phyloP scores from a whole-genome alignment of 2,329 filamentous ascomycete genomes.

The Beauveria sp. region DNA sequence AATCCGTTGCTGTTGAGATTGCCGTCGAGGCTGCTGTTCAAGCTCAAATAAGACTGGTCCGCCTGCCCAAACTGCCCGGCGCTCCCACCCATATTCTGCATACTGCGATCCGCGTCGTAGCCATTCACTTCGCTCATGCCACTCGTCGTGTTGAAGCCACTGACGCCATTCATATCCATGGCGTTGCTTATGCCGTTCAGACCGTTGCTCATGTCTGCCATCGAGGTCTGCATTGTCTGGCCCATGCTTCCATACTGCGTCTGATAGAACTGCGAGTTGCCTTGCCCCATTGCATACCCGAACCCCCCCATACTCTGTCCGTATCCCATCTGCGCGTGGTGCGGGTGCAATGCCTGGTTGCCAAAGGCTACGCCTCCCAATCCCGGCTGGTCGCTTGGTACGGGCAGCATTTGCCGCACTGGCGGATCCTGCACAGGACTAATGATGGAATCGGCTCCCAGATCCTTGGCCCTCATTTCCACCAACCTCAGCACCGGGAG shows the following conservation, averaged over 20 bases:
- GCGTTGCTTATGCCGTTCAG: neutral
- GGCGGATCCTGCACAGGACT: conserved; percentile 56
- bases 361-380: neutral
- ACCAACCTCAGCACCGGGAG: conserved; percentile 66
- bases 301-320: neutral
- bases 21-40: conserved; percentile 9
- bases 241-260: conserved; percentile 21
- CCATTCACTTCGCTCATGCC: conserved; percentile 4
- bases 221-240: conserved; percentile 18
- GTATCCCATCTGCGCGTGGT: conserved; percentile 7
- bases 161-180: neutral
- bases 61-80: conserved; percentile 19
- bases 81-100: conserved; percentile 20
- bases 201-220: conserved; percentile 12
- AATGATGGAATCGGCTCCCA: conserved; percentile 57
- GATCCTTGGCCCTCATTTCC: conserved; percentile 34
- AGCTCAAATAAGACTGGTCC: conserved; percentile 17
- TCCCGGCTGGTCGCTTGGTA: conserved; percentile 17
- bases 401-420: conserved; percentile 27
- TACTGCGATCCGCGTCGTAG: conserved; percentile 17
- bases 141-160: conserved; percentile 19
- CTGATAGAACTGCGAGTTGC: conserved; percentile 19
- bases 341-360: conserved; percentile 3
- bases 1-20: conserved; percentile 12
- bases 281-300: neutral